Base-by-base conservation (phyloP, 2,329 filamentous ascomycete species). In the Cercospora sp. region DNA sequence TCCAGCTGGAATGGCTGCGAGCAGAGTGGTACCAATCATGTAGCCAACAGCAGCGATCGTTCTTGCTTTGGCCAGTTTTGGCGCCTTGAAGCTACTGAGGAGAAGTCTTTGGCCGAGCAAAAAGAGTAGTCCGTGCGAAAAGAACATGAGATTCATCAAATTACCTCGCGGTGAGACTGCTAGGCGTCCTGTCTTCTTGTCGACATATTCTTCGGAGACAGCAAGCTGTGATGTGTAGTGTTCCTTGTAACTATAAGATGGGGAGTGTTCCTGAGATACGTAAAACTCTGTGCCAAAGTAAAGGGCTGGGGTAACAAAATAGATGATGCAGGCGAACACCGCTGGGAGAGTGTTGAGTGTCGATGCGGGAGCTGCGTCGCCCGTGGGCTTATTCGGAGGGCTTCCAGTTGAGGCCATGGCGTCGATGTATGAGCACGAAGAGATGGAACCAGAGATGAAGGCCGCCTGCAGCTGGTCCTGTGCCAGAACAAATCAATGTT, bases 141-240 rank as follows among this genome's bases (percentile, higher is more conserved):
- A 51, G 42, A 69, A 69, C 12, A 63, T 69, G 40, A 65, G 18
- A n/a, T 66, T 65, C 66, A 71, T 71, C 9, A 67, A 18, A n/a
- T 57, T 23, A 12, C 67, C 64, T 51, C 64, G 40, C 8, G 64
- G 58, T 1, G 69, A 71, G 45, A 53, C 60, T 42, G 45, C 42
- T 23, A 42, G 20, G 13, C 31, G 53, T 7, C 59, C 53, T 9
- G 64, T 65, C 5, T 30, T 57, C 10, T 28, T 45, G 13, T 69
- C 64, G 36, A 53, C 51, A 48, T 59, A 66, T 26, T 63, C 58
- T 16, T 65, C 60, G 9, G 69, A 33, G 8, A 71, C 58, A 16
- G 55, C 69, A n/a, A 71, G 69, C 18, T 69, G 57, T 33, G 63
- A 67, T 6, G 69, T 71, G 59, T 63, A 65, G 62, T 69, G 48